Base-by-base conservation (phyloP, 495 filamentous ascomycete genomes). In the Aspergillus asperescens region DNA sequence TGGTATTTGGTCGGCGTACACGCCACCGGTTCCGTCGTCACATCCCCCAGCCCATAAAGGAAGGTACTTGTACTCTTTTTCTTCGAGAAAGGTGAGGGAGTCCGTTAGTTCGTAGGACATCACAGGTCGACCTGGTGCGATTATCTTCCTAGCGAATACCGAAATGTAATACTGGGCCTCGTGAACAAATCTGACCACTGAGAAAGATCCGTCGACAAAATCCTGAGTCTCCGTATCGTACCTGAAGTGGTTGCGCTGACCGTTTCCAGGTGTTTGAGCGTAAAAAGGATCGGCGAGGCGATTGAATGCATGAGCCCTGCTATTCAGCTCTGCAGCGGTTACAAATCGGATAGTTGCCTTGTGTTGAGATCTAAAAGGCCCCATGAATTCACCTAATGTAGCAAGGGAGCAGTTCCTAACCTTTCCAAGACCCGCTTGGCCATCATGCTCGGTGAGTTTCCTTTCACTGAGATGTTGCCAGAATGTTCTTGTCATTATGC, bases 41-140 rank as follows among this genome's bases (percentile, higher is more conserved):
- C 73, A 61, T 2, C 79, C 81, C 4, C 75, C 81, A 0, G 79
- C 78, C 74, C 76, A 82, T 8, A 81, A 55, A 0, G 80, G 79
- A 3, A 82, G 63, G 39, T 68, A 82, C 19, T 69, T 72, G 52
- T 63, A 77, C 51, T 84, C 77, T 5, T 73, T 63, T 0, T 80
- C 74, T 1, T 59, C 55, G 1, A 84, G 64, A 34, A 73, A 75
- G 16, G 70, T 67, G 0, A 84, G 59, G 7, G 68, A 76, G 27
- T 76, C 72, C 10, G 65, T 70, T 0, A 74, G 16, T 0, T 56
- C 46, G 27, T 60, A 56, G 0, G 27, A 25, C 10, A 65, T 54
- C 0, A 46, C 55, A 18, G 31, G 32, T 10, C 62, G 54, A 0
- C 27, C 20, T 9, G 56, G 25, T 3, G 48, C 41, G 2, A 68